Base-by-base conservation (phyloP, 306 rosid species). In the Leucaena leucocephala region DNA sequence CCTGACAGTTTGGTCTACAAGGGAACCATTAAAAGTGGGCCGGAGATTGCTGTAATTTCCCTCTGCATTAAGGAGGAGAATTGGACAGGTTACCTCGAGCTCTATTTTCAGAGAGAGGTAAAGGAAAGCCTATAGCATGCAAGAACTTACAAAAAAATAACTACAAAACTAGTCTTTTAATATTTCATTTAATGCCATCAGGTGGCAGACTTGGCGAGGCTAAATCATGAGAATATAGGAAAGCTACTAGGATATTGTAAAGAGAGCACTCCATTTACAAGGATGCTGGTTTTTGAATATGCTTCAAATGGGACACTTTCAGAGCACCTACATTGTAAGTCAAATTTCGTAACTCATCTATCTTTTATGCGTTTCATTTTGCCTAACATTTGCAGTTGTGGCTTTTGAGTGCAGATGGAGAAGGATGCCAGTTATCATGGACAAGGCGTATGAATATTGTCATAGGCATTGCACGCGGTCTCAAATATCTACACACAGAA, bases 241-340 rank as follows among this genome's bases (percentile, higher is more conserved):
- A 91, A 91, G 77, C 85, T 96, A 72, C 84, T 96, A 14, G 99
- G 99, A 57, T 96, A 93, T 76, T 96, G 99, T 70, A 89, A 81
- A 72, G 98, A 96, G 88, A 87, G 86, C 78, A 75, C 74, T 57
- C 98, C 99, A 69, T 93, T 96, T 84, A 89, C 99, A 39, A 93
- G 99, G 87, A 93, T 88, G 98, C 89, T 96, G 80, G 93, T 96
- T 86, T 89, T 93, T 87, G 98, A 96, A 50, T 96, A 96, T 85
- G 97, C 97, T 34, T 91, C 96, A 73, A 96, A 96, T 81, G 99
- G 99, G 59, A 96, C 99, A 77, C 88, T 93, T 77, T 90, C 89
- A 64, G 99, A 95, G 75, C 93, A 91, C 86, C 96, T 95, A 33
- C 97, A 91, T 80, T 91, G 99, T 93, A 84, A 90, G 96, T 82